A percentile compares a stretch with the other conserved stretches of the same genome.
Conservation (phyloP, 192 early-diverging fungal genomes). For the Oehlia diaphana region DNA sequence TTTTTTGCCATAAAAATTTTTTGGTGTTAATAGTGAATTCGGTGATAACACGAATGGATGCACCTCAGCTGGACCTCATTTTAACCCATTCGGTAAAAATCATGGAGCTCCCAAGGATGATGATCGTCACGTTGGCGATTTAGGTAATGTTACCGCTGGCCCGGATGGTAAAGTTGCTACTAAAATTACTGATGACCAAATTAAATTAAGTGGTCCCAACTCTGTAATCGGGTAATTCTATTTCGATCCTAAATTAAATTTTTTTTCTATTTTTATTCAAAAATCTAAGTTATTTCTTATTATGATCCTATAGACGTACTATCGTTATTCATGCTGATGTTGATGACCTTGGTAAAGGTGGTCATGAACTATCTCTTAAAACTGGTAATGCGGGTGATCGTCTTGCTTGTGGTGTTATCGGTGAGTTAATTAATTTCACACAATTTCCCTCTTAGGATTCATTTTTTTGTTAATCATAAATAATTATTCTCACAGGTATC, state of each 20-base stretch:
- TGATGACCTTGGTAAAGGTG: constrained; percentile 85
- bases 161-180: constrained; percentile 56
- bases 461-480: background rate
- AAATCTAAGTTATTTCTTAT: background rate
- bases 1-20: background rate
- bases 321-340: constrained; percentile 81
- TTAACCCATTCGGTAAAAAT: constrained; percentile 74
- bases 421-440: constrained; percentile 38
- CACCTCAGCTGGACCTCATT: constrained; percentile 84
- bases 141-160: constrained; percentile 77
- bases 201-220: constrained; percentile 75
- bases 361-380: constrained; percentile 66
- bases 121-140: constrained; percentile 84
- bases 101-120: constrained; percentile 76
- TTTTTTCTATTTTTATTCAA: background rate
- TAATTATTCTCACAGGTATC: background rate
- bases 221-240: constrained; percentile 70
- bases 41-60: constrained; percentile 85
- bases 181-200: constrained; percentile 56
- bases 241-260: background rate
- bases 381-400: constrained; percentile 91
- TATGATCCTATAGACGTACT: constrained; percentile 55
- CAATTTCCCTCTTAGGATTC: background rate
- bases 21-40: constrained; percentile 52
- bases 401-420: constrained; percentile 89